Percentiles rank a stretch among this genome's conserved stretches.
phyloP scores from a whole-genome alignment of 1,284 basidiomycete genomes.

The Spongiforma sp. region DNA sequence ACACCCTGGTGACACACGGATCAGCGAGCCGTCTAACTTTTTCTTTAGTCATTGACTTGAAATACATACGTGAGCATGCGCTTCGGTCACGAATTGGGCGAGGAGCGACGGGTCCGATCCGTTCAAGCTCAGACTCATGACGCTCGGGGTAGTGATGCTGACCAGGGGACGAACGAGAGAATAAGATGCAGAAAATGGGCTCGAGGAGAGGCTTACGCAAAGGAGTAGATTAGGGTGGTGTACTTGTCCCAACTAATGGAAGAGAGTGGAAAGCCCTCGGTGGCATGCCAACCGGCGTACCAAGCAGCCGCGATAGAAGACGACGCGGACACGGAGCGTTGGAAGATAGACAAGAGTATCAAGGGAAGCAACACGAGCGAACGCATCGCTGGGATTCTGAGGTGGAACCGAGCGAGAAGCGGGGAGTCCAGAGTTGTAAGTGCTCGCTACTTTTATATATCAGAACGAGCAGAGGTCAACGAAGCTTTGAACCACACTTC shows the following conservation, averaged over 20 bases:
- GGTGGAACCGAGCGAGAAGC: too few species aligned
- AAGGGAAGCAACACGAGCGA: neutral
- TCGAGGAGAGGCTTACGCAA: slow-evolving; percentile 7
- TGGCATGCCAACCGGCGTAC: slow-evolving; percentile 48
- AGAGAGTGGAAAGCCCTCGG: slow-evolving; percentile 40
- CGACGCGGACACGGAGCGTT: neutral
- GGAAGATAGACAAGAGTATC: neutral
- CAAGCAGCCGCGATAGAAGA: slow-evolving; percentile 28
- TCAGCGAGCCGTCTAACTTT: too few species aligned
- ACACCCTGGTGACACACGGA: neutral
- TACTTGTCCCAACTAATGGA: slow-evolving; percentile 54
- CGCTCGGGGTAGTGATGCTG: slow-evolving; percentile 49
- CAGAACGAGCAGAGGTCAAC: too few species aligned
- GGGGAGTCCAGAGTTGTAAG: too few species aligned
- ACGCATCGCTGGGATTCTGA: neutral
- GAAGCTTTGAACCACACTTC: too few species aligned
- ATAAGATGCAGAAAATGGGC: neutral
- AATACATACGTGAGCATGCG: slow-evolving; percentile 40
- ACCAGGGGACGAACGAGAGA: neutral
- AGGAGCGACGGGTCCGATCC: slow-evolving; percentile 40
- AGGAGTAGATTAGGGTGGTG: slow-evolving; percentile 53
- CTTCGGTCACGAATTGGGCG: slow-evolving; percentile 54
- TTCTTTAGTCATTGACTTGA: too few species aligned
- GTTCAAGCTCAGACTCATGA: slow-evolving; percentile 45
- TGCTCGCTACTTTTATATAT: too few species aligned